Base-by-base conservation (phyloP, 1,284 basidiomycete species). In the Rhodotorula sp. region DNA sequence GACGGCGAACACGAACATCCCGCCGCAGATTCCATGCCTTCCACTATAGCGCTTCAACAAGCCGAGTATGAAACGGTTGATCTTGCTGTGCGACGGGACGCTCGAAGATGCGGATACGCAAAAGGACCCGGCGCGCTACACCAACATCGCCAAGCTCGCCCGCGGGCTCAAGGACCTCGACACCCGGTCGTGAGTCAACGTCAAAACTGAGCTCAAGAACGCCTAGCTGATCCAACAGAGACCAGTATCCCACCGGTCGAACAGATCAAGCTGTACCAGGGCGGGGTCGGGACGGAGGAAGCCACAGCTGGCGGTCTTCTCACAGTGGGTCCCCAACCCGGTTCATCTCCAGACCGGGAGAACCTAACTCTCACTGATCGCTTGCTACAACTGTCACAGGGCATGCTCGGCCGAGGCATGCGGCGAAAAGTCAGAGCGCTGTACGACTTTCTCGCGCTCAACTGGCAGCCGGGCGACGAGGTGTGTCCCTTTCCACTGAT, bases 391-490 rank as follows among this genome's bases (percentile, higher is more conserved):
- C 14, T 42, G 37, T 12, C 14, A 10, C 51, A 70, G 62, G 69
- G 73, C 12, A 62, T 68, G 15, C 57, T 69, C 7, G 75, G 73
- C 6, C 33, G 67, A 17, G 75, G 75, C 0, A 74, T 76, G 58
- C 68, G 70, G 51, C 64, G 70, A 29, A 73, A 66, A n/a, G 69
- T 73, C 22, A 53, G 65, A 30, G 73, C 73, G 51, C 49, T 71
- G 53, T 75, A 76, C 55, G 62, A 66, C 24, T 76, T 71, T 46
- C 42, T 76, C 53, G 42, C 60, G 12, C 51, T 71, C n/a, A 76
- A 76, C 64, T 75, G 67, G 51, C 68, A 68, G 24, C 46, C 58
- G 7, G 75, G 75, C 3, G 75, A 76, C 57, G 75, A 76, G 64
- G 69, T 75, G 37, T 62, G 69, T 58, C 8, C 3, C 8, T 30